phyloP scores from a whole-genome alignment of 768 basidiomycete species.

The Lactarius akahatsu region DNA sequence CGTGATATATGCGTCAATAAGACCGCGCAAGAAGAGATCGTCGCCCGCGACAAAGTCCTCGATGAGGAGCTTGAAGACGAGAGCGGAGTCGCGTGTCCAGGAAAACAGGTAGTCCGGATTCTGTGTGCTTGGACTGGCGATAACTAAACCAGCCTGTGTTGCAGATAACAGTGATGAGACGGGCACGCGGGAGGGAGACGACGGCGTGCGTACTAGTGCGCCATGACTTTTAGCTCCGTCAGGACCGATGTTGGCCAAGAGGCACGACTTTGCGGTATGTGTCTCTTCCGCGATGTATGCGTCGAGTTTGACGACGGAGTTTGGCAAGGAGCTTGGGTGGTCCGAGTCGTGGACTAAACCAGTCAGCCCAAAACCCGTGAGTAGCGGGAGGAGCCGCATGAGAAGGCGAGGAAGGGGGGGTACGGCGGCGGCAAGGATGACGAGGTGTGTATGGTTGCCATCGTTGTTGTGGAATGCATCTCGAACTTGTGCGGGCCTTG shows the following conservation, averaged over 20 bases:
- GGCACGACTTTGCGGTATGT: conserved; percentile 57
- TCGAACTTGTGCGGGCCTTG: not conserved
- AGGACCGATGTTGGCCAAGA: conserved; percentile 72
- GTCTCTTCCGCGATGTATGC: conserved; percentile 52
- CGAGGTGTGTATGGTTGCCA: not conserved
- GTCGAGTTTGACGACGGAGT: conserved; percentile 37
- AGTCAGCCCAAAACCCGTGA: conserved; percentile 35
- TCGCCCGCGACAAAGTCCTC: conserved; percentile 53
- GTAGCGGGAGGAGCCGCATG: conserved; percentile 36
- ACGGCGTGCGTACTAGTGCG: conserved; percentile 41
- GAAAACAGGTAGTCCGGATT: conserved; percentile 63
- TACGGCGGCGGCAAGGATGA: not conserved
- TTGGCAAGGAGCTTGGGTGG: not conserved
- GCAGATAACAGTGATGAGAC: not conserved
- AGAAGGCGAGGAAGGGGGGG: not conserved
- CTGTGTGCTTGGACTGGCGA: conserved; percentile 41
- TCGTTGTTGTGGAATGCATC: not conserved
- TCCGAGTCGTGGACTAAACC: conserved; percentile 26
- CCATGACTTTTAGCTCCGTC: conserved; percentile 52
- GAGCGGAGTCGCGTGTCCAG: conserved; percentile 72
- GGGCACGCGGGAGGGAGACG: not conserved
- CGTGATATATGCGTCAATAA: conserved; percentile 58
- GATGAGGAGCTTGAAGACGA: conserved; percentile 62
- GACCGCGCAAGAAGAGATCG: conserved; percentile 48
- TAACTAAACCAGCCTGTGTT: conserved; percentile 38